Evolutionary conservation across 1,284 basidiomycete genomes (phyloP).

Genomic region (Puccinia horiana): DNA sequence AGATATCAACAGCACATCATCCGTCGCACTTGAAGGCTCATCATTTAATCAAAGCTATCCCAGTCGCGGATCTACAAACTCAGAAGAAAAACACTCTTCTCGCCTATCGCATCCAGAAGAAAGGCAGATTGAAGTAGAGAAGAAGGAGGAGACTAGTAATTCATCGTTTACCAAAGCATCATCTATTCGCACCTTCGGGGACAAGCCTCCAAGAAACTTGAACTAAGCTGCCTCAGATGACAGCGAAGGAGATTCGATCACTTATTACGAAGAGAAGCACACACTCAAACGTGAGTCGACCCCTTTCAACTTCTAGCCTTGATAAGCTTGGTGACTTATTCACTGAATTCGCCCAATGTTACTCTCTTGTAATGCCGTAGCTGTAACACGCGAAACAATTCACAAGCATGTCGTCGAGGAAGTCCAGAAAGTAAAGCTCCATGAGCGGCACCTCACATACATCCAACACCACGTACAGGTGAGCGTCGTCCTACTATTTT

Average conservation of each 20-base stretch:
- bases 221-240: not conserved
- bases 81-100: not conserved
- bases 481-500: not conserved
- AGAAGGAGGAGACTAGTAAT: too few species aligned
- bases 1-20: not conserved
- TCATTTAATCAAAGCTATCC: not conserved
- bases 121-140: not conserved
- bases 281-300: slow-evolving; percentile 10
- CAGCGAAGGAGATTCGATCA: not conserved
- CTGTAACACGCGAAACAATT: slow-evolving; percentile 19
- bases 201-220: not conserved
- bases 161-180: not conserved
- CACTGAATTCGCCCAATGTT: not conserved
- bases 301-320: too few species aligned
- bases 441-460: slow-evolving; percentile 24
- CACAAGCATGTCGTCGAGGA: slow-evolving; percentile 18
- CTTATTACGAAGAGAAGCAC: slow-evolving; percentile 9
- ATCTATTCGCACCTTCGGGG: slow-evolving; percentile 21
- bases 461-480: slow-evolving; percentile 30
- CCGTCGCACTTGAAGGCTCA: not conserved
- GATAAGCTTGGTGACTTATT: not conserved
- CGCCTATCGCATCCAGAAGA: not conserved
- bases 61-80: slow-evolving; percentile 1
- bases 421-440: slow-evolving; percentile 16
- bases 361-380: not conserved